A percentile compares a stretch with the other conserved stretches of the same genome.
Conservation (phyloP, 352 stramenopile species). For the Globisporangium echinulatum region DNA sequence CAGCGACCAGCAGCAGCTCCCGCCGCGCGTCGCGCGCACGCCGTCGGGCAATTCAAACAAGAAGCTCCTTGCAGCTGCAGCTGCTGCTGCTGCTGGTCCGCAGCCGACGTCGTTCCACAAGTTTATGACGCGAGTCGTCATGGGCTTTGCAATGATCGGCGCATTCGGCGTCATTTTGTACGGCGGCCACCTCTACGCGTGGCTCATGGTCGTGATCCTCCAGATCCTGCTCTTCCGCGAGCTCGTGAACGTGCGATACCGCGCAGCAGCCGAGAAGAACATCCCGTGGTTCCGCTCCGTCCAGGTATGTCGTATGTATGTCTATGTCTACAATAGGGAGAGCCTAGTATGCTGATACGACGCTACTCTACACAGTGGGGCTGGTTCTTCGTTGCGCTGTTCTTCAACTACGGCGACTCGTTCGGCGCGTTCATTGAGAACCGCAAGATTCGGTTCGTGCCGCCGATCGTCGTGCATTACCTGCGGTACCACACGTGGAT, state of each 20-base stretch:
- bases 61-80: constrained; percentile 12
- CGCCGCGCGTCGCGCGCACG: constrained; percentile 9
- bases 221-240: constrained; percentile 94
- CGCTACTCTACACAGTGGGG: constrained; percentile 77
- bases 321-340: neutral
- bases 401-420: constrained; percentile 94
- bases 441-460: constrained; percentile 77
- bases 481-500: constrained; percentile 88
- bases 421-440: constrained; percentile 82
- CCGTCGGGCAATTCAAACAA: constrained; percentile 19
- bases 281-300: constrained; percentile 97
- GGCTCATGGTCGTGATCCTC: constrained; percentile 78
- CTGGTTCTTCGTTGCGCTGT: constrained; percentile 96
- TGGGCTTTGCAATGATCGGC: constrained; percentile 73
- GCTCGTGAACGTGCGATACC: constrained; percentile 97
- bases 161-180: constrained; percentile 71
- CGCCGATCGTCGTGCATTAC: constrained; percentile 78
- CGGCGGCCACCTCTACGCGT: constrained; percentile 76
- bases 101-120: constrained; percentile 35
- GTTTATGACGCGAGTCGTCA: constrained; percentile 66
- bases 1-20: constrained; percentile 1
- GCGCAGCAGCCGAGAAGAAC: constrained; percentile 89
- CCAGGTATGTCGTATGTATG: constrained; percentile 23
- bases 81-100: neutral
- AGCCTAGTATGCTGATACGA: too few species aligned